These are phyloP conservation scores for Pseudozyma thailandica DNA, from an alignment of 1,284 basidiomycete genomes.

Conservation along the genomic window DNA sequence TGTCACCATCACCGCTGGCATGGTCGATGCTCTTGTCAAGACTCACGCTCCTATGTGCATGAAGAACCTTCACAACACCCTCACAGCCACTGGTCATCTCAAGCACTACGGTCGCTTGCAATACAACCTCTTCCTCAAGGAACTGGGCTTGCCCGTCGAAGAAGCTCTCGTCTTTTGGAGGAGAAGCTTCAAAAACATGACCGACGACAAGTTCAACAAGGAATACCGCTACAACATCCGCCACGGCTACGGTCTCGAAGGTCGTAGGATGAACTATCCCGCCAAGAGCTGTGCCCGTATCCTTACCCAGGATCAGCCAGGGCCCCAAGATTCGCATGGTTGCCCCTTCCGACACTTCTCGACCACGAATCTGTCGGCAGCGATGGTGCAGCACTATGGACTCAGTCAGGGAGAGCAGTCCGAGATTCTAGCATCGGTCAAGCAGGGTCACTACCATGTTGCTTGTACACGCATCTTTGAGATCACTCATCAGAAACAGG, in stretches of 20 bases:
- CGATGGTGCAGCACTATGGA: slow-evolving; percentile 80
- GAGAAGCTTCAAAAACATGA: slow-evolving; percentile 78
- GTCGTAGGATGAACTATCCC: slow-evolving; percentile 90
- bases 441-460: slow-evolving; percentile 87
- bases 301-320: slow-evolving; percentile 80
- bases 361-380: slow-evolving; percentile 82
- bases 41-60: slow-evolving; percentile 97
- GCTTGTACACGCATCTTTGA: slow-evolving; percentile 98
- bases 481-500: slow-evolving; percentile 79
- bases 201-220: slow-evolving; percentile 97
- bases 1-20: slow-evolving; percentile 85
- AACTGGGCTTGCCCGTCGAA: slow-evolving; percentile 88
- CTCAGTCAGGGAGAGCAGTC: slow-evolving; percentile 78
- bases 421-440: slow-evolving; percentile 87
- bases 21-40: slow-evolving; percentile 87
- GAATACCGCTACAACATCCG: slow-evolving; percentile 98
- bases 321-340: slow-evolving; percentile 81
- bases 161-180: slow-evolving; percentile 96
- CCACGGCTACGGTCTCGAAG: slow-evolving; percentile 93
- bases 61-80: slow-evolving; percentile 85
- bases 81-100: slow-evolving; percentile 83
- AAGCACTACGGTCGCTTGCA: slow-evolving; percentile 93
- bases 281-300: slow-evolving; percentile 95
- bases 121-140: slow-evolving; percentile 92
- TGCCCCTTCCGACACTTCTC: slow-evolving; percentile 95